Base-by-base conservation (phyloP, 176 grass and related monocot genomes). In the Oropetium thomaeum region DNA sequence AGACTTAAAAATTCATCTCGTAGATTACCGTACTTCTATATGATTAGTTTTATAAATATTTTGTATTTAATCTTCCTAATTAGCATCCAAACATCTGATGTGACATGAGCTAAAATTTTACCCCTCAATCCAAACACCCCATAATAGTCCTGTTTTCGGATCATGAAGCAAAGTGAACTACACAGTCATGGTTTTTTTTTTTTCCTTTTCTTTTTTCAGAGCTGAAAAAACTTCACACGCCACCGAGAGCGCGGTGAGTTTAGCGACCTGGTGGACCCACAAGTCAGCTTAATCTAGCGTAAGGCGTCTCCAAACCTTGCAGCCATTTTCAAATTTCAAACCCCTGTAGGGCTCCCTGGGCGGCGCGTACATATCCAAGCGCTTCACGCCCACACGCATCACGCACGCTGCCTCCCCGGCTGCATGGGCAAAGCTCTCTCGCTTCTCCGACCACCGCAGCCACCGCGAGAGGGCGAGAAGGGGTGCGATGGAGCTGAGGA, bases 311-410 rank as follows among this genome's bases (percentile, higher is more conserved):
- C 22, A 40, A 7, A 66, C 29, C 52, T 15, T 27, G 26, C 84
- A 70, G 17, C 64, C 84, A 86, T 64, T 76, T n/a, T 92, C 73
- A 78, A 86, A 80, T 92, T 92, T 79, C 58, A 79, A 92, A 71
- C 23, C 23, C 48, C 20, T 8, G 45, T 17, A 49, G 16, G 35
- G 23, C 44, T 57, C 28, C 77, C 48, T 1, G 53, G n/a, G 55
- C 78, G 68, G 78, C 74, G 30, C 77, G 30, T 87, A 87, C 77
- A 84, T 83, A 89, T 9, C 27, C 65, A 27, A 13, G 26, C 26
- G 26, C 40, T 41, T 38, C 27, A 49, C 69, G 57, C 58, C 48
- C 44, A 16, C 61, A 67, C 54, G 71, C 60, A 77, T n/a, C n/a
- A n/a, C n/a, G 71, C 40, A 58, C 45, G 53, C 73, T 67, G 74